Conservation (phyloP, 768 basidiomycete species). For the Lentinula sp. region DNA sequence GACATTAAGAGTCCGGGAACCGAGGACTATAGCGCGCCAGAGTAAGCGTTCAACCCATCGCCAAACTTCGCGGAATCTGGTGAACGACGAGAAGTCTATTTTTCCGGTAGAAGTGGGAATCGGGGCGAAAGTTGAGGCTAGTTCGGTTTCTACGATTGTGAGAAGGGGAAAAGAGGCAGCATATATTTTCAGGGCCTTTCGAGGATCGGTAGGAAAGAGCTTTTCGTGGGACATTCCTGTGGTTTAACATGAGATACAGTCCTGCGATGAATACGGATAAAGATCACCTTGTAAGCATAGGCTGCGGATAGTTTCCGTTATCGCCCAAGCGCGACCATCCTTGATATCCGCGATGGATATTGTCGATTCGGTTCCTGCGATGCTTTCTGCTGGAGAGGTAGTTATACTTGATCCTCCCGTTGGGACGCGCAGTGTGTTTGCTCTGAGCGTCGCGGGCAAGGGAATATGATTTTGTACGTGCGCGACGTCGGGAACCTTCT, state of each 20-base stretch:
- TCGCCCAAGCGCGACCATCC: constrained; percentile 69
- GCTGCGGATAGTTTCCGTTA: constrained; percentile 69
- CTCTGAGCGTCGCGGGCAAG: constrained; percentile 32
- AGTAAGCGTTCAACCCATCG: constrained; percentile 79
- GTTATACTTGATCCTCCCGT: constrained; percentile 37
- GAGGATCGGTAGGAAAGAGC: constrained; percentile 40
- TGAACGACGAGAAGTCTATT: constrained; percentile 50
- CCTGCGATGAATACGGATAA: constrained; percentile 1
- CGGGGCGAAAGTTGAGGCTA: constrained; percentile 25
- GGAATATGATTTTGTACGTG: constrained; percentile 53
- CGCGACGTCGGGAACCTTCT: constrained; percentile 46
- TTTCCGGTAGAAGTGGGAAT: constrained; percentile 21
- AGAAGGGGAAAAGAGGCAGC: constrained; percentile 50
- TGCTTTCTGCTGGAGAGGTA: constrained; percentile 34
- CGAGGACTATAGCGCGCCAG: constrained; percentile 72
- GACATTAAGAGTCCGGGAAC: constrained; percentile 40
- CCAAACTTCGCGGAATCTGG: constrained; percentile 76
- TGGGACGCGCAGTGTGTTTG: constrained; percentile 32
- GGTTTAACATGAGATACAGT: not conserved
- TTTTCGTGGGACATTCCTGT: constrained; percentile 76
- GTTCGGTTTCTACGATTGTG: constrained; percentile 38
- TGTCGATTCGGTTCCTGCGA: constrained; percentile 24
- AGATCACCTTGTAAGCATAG: constrained; percentile 69
- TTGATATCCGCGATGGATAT: constrained; percentile 46
- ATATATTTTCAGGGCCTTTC: constrained; percentile 54